Base-by-base conservation (phyloP, 345 rosid genomes). In the Citrus cavaleriei region DNA sequence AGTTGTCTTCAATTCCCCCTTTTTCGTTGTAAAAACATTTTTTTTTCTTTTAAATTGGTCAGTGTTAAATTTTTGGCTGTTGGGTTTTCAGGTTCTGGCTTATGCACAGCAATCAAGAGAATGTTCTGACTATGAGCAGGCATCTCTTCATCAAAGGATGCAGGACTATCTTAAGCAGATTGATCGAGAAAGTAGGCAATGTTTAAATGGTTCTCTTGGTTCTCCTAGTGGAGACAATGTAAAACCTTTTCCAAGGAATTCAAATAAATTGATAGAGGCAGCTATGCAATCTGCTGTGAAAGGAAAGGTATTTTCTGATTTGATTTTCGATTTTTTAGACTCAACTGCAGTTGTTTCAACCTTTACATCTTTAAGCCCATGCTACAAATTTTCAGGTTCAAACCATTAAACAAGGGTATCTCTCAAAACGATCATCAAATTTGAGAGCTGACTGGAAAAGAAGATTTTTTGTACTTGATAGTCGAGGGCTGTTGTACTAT, bases 101-200 rank as follows among this genome's bases (percentile, higher is more conserved):
- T 91, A 92, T 82, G 94, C 96, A 78, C 96, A 92, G 37, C 95
- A 91, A 81, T 92, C 96, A 42, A 88, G 93, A 81, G 98, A 92
- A 88, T 87, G 93, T 79, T 85, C 94, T 81, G 85, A 93, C 84
- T 89, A 90, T 81, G 94, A 93, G 85, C 90, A 87, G 81, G 92
- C 87, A 77, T 86, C 96, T 73, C 94, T 93, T 51, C 83, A 75
- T 76, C 96, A 90, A 85, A 92, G 93, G 85, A 89, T 92, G 90
- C 91, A 90, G 68, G 94, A 90, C 42, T 90, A 89, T 81, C 84
- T 80, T 68, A 87, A 89, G 83, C 93, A 90, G 84, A 86, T 93
- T 74, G 89, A 89, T 82, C 81, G 83, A 72, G 93, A 86, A 77
- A 84, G 83, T 73, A 91, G 85, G 81, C 87, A 37, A 38, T 71